A percentile compares a stretch with the other conserved stretches of the same genome.
Conservation (phyloP, 2,329 filamentous ascomycete species). For the Botryotinia globosa region DNA sequence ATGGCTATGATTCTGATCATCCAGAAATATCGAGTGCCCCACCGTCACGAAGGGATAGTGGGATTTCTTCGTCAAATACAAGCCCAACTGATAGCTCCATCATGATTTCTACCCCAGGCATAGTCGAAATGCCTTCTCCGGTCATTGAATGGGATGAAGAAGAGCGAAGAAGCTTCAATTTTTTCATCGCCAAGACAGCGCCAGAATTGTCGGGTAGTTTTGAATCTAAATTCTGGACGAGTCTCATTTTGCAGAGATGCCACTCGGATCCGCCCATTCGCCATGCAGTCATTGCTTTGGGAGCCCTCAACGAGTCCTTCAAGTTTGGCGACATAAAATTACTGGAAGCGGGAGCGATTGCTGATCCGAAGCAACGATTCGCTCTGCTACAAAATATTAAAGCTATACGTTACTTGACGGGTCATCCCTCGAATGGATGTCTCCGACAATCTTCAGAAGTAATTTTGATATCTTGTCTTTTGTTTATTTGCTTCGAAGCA, state of each 20-base stretch:
- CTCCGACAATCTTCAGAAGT: conserved; percentile 7
- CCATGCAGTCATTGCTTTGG: conserved; percentile 28
- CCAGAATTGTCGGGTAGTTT: conserved; percentile 31
- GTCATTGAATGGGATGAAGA: conserved; percentile 3
- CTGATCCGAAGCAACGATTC: conserved; percentile 41
- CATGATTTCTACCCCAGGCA: not conserved
- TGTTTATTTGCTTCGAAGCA: conserved; percentile 28
- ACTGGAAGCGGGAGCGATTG: not conserved
- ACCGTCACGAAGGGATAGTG: not conserved
- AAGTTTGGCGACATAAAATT: conserved; percentile 13
- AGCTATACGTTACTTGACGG: conserved; percentile 42
- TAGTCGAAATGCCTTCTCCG: not conserved
- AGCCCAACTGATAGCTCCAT: not conserved
- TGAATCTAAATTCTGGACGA: conserved; percentile 31
- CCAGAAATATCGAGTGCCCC: not conserved
- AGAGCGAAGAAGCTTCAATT: conserved; percentile 25
- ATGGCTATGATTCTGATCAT: conserved; percentile 30
- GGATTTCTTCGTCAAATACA: not conserved
- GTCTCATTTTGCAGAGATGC: conserved; percentile 29
- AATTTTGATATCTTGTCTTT: conserved; percentile 24
- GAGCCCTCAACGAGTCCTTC: conserved; percentile 27
- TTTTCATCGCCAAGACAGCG: conserved; percentile 31
- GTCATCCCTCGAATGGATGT: conserved; percentile 37
- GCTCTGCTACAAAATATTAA: conserved; percentile 28
- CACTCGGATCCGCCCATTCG: conserved; percentile 29